Percentiles rank a stretch among this genome's conserved stretches.
These are phyloP conservation scores for Fragilaria crotonensis DNA, from an alignment of 108 stramenopile species.

Conservation along the genomic window DNA sequence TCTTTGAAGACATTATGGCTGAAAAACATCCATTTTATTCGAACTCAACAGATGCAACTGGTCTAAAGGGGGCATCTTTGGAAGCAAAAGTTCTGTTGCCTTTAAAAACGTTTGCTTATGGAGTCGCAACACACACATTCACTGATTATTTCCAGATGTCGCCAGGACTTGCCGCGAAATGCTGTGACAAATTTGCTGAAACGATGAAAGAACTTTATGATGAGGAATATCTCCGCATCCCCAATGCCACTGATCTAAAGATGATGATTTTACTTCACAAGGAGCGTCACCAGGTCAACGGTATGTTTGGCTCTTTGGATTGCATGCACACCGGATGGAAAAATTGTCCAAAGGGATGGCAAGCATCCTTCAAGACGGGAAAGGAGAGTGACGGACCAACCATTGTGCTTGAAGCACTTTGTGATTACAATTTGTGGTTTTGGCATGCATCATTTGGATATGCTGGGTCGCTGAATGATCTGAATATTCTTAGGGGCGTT, in stretches of 20 bases:
- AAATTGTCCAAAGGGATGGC: conserved; percentile 14
- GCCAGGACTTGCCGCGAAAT: not conserved
- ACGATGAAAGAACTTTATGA: conserved; percentile 3
- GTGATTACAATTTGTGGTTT: conserved; percentile 1
- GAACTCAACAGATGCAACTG: not conserved
- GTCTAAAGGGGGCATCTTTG: not conserved
- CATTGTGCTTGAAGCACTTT: conserved; percentile 9
- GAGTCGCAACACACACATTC: conserved; percentile 3
- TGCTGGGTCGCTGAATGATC: conserved; percentile 13
- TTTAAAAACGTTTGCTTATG: conserved; percentile 10
- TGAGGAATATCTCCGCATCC: conserved; percentile 5
- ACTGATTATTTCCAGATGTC: conserved; percentile 14
- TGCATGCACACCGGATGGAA: conserved; percentile 18
- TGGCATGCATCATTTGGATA: not conserved
- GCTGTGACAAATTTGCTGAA: not conserved
- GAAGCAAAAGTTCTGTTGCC: conserved; percentile 4
- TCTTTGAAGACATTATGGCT: not conserved
- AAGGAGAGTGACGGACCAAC: not conserved
- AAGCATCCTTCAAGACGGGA: not conserved
- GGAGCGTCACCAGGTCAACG: not conserved
- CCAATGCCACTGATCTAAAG: conserved; percentile 6
- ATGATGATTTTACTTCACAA: conserved; percentile 2
- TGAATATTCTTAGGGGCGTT: conserved; percentile 14
- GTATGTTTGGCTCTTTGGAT: conserved; percentile 13
- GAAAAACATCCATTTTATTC: not conserved